These are phyloP conservation scores for Claviceps sp. DNA, from an alignment of 2,329 filamentous ascomycete genomes.

Conservation along the genomic window DNA sequence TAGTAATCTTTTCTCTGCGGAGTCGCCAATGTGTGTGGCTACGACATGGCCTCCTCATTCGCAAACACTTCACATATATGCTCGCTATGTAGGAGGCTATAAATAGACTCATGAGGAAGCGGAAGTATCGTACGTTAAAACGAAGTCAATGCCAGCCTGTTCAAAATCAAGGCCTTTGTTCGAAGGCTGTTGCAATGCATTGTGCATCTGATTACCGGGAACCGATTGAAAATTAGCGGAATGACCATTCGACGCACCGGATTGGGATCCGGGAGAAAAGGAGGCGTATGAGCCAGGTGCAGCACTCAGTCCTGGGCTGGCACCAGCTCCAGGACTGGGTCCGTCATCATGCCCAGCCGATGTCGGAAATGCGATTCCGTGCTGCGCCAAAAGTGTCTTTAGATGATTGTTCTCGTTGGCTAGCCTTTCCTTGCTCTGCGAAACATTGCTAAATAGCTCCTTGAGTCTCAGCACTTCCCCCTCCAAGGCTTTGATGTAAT, in stretches of 20 bases:
- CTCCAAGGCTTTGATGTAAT: slow-evolving; percentile 89
- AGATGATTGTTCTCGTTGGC: slow-evolving; percentile 70
- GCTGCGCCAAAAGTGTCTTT: slow-evolving; percentile 40
- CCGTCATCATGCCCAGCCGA: slow-evolving; percentile 25
- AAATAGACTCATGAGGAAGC: slow-evolving; percentile 48
- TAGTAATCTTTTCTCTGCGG: slow-evolving; percentile 22
- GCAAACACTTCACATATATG: slow-evolving; percentile 1
- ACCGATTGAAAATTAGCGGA: slow-evolving; percentile 14
- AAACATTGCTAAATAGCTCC: slow-evolving; percentile 62
- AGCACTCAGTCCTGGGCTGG: slow-evolving; percentile 49
- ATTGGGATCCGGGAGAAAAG: slow-evolving; percentile 31
- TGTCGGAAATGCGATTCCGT: slow-evolving; percentile 30
- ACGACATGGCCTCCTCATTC: slow-evolving; percentile 4
- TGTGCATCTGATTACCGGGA: slow-evolving; percentile 19
- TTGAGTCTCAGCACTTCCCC: slow-evolving; percentile 81
- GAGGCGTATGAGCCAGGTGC: slow-evolving; percentile 29
- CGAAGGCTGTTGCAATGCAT: slow-evolving; percentile 14
- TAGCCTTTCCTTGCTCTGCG: slow-evolving; percentile 62
- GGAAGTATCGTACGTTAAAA: slow-evolving; percentile 65
- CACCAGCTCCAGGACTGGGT: slow-evolving; percentile 32
- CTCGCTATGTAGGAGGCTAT: slow-evolving; percentile 47
- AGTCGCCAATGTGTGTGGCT: slow-evolving; percentile 5
- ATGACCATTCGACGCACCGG: slow-evolving; percentile 24
- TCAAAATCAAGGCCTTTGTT: slow-evolving; percentile 53
- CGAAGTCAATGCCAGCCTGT: slow-evolving; percentile 78